Conservation (phyloP, 2,329 filamentous ascomycete species). For the Penicillium sp. region DNA sequence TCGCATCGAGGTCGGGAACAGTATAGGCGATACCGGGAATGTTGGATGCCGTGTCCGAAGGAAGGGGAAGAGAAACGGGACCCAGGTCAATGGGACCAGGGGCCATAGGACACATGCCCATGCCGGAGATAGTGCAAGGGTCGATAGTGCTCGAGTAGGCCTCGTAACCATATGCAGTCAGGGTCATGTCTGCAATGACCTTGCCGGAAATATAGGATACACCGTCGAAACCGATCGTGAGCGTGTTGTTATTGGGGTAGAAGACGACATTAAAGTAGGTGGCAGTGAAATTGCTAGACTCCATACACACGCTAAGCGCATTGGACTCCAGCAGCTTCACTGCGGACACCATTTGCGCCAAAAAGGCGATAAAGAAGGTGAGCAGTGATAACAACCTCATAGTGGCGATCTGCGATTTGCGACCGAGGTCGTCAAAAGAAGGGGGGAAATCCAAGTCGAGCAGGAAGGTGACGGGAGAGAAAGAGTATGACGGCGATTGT, state of each 20-base stretch:
- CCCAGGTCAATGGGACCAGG: constrained; percentile 70
- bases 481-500: constrained; percentile 13
- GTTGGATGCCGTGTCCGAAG: constrained; percentile 52
- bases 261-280: constrained; percentile 78
- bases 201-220: constrained; percentile 79
- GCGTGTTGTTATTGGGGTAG: constrained; percentile 60
- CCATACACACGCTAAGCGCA: constrained; percentile 79
- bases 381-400: constrained; percentile 36
- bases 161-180: constrained; percentile 77
- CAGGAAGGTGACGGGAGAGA: constrained; percentile 12
- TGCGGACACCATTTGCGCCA: constrained; percentile 53
- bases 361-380: constrained; percentile 37
- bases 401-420: constrained; percentile 13
- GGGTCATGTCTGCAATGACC: constrained; percentile 69
- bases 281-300: constrained; percentile 78
- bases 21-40: constrained; percentile 84
- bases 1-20: constrained; percentile 86
- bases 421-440: not conserved
- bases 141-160: constrained; percentile 65
- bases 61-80: constrained; percentile 63
- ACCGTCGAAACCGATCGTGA: constrained; percentile 71
- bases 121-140: constrained; percentile 66
- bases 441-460: constrained; percentile 8
- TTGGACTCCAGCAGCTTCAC: constrained; percentile 70
- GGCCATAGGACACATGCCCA: constrained; percentile 85